phyloP scores from a whole-genome alignment of 2,329 filamentous ascomycete genomes.

The Aspergillus pseudotamarii region DNA sequence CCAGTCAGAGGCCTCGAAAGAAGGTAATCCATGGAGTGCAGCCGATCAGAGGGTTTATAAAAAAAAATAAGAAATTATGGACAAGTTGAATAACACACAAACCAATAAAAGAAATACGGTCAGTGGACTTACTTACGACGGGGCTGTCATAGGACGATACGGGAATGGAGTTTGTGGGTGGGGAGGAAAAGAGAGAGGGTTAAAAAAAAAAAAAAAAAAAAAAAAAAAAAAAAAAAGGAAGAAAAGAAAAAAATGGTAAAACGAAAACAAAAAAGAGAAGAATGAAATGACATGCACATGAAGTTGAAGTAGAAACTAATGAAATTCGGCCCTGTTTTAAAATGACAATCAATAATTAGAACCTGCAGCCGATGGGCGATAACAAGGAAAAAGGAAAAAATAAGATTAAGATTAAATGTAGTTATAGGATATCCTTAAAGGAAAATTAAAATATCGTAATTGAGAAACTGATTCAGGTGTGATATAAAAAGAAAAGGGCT shows the following conservation, averaged over 20 bases:
- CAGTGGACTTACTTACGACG: neutral
- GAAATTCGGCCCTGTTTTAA: neutral
- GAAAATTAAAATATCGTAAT: neutral
- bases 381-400: neutral
- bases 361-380: neutral
- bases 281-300: neutral
- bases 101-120: slow-evolving; percentile 6
- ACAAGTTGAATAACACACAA: neutral
- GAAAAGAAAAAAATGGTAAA: neutral
- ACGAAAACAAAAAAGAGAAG: neutral
- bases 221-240: neutral
- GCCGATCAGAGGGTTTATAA: neutral
- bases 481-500: neutral
- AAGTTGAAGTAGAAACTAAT: slow-evolving; percentile 2
- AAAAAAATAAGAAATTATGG: neutral
- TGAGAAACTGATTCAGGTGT: neutral
- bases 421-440: neutral
- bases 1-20: slow-evolving; percentile 1
- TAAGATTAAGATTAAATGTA: neutral
- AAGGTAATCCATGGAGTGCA: neutral
- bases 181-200: neutral
- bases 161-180: slow-evolving; percentile 1
- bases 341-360: neutral
- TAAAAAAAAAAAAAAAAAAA: neutral
- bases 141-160: neutral